Percentiles rank a stretch among this genome's conserved stretches.
phyloP scores from a whole-genome alignment of 306 rosid species.

The Cicer judaicum region DNA sequence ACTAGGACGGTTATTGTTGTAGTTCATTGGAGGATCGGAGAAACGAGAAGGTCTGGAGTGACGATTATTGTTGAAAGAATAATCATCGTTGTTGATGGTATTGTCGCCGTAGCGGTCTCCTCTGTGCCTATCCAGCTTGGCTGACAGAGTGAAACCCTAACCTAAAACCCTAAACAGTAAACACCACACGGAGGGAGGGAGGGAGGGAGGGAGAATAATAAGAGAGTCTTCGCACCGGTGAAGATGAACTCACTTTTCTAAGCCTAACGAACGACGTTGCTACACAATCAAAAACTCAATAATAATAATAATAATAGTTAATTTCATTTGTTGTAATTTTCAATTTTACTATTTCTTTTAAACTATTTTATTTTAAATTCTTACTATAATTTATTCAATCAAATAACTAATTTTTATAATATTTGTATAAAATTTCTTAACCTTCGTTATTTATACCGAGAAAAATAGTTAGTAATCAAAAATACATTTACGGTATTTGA shows the following conservation, averaged over 20 bases:
- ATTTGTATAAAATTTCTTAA: too few relatives aligned
- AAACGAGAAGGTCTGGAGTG: constrained; percentile 64
- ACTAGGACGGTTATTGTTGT: constrained; percentile 54
- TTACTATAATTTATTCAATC: too few relatives aligned
- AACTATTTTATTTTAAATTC: too few relatives aligned
- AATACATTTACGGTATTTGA: too few relatives aligned
- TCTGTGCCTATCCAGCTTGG: constrained; percentile 94
- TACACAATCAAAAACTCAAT: too few relatives aligned
- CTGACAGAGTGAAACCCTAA: constrained; percentile 57
- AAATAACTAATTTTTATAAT: too few relatives aligned
- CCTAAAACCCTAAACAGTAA: constrained; percentile 42
- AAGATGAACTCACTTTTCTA: background rate
- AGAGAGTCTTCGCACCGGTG: constrained; percentile 36
- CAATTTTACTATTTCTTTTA: too few relatives aligned
- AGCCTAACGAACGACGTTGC: too few relatives aligned
- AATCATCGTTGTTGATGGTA: constrained; percentile 40
- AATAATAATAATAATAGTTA: too few relatives aligned
- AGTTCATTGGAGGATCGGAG: constrained; percentile 67
- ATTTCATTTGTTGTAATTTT: too few relatives aligned
- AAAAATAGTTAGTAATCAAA: too few relatives aligned
- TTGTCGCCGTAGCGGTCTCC: constrained; percentile 73
- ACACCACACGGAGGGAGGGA: background rate
- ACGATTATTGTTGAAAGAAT: constrained; percentile 51
- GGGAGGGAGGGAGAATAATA: background rate
- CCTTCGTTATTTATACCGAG: too few relatives aligned